phyloP scores from a whole-genome alignment of 2,329 filamentous ascomycete species.

The Colletotrichum godetiae region DNA sequence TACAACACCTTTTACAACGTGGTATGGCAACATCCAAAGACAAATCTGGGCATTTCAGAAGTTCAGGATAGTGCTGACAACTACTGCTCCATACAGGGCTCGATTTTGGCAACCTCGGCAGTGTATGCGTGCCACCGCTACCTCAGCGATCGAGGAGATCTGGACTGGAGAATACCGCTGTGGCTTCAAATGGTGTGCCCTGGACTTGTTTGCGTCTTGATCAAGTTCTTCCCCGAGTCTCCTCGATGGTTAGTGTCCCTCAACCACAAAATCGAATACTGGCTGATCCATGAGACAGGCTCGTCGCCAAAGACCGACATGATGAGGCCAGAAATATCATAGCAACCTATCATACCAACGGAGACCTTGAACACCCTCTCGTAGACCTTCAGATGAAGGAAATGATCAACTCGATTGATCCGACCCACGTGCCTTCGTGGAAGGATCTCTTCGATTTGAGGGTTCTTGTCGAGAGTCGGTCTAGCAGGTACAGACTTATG shows the following conservation, averaged over 20 bases:
- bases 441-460: conserved; percentile 50
- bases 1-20: conserved; percentile 56
- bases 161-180: conserved; percentile 48
- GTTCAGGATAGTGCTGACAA: not conserved
- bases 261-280: not conserved
- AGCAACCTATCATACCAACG: conserved; percentile 60
- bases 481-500: conserved; percentile 50
- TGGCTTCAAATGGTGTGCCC: conserved; percentile 49
- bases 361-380: conserved; percentile 45
- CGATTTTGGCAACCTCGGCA: conserved; percentile 45
- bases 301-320: conserved; percentile 56
- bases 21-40: conserved; percentile 39
- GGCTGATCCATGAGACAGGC: conserved; percentile 54
- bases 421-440: conserved; percentile 40
- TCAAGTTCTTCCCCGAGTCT: conserved; percentile 50
- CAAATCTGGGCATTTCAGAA: no score
- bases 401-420: conserved; percentile 36
- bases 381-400: conserved; percentile 31
- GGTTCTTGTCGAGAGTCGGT: conserved; percentile 47
- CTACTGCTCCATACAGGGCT: conserved; percentile 25
- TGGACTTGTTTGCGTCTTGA: conserved; percentile 42
- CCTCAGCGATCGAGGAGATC: conserved; percentile 40
- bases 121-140: conserved; percentile 46
- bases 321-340: conserved; percentile 62
- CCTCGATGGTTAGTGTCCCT: conserved; percentile 41